Base-by-base conservation (phyloP, 768 basidiomycete genomes). In the Russula vinacea region DNA sequence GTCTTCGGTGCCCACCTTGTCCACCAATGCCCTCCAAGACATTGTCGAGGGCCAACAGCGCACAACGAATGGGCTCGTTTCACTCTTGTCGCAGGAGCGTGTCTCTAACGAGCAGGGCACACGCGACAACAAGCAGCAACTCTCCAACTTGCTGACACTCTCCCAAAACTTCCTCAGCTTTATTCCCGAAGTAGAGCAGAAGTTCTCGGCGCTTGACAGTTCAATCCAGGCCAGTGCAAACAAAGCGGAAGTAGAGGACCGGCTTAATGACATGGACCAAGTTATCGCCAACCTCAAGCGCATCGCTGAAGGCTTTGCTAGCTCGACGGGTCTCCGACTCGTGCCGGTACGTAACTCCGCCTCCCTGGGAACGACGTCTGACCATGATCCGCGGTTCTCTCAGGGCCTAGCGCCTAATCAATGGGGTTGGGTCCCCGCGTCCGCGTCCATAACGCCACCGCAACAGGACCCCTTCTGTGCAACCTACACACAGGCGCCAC, bases 41-140 rank as follows among this genome's bases (percentile, higher is more conserved):
- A 61, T 65, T 24, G 55, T 65, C 3, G 54, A 65, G 9, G 64
- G 64, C 3, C 64, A 65, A 33, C 64, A 65, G 40, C 64, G 47
- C 16, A 9, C 59, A 9, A 57, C 55, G 6, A 56, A 37, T 33
- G 64, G 59, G 2, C 64, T 65, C 54, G 35, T 56, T 39, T 56
- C 64, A 19, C 59, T 65, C 39, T 24, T 65, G 6, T 60, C 64
- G 1, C 47, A 56, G 13, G 64, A 65, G 22, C 54, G 64, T 19
- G 24, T 32, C 2, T 16, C 58, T 4, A 51, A 37, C 17, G 64
- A 65, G n/a, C 54, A 49, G 5, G 50, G 10, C 40, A 7, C 55
- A 2, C 64, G 59, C 47, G 64, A 65, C 10, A 60, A 65, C 49
- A 61, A 60, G 26, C 64, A 65, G 17, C 59, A 65, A 32, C 47